Evolutionary conservation across 2,329 filamentous ascomycete species (phyloP), one percentile per base, ranked within the genome.

Genomic region (Ophiostoma himal-ulmi): DNA sequence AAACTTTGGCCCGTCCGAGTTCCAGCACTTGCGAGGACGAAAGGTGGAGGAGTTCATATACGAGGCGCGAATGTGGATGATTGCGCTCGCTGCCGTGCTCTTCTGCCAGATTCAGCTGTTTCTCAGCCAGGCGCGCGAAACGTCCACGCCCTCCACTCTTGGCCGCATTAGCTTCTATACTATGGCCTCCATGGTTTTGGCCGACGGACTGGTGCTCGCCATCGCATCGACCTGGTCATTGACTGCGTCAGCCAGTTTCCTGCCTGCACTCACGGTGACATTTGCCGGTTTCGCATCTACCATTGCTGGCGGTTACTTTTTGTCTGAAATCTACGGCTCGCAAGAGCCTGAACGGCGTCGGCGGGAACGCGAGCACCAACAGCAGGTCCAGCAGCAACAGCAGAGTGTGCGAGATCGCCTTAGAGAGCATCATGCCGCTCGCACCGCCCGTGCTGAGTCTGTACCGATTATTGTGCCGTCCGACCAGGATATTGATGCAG

Each of bases 131-230:
- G 88, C 89, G 81, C 85, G 85, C 73, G 88, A 90, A 75, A 85
- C 88, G 0, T 88, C 83, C 66, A 91, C 89, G 8, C 89, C 89
- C 2, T 91, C 88, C 0, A 91, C 88, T 1, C 82, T 90, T 74
- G 88, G 86, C 3, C 83, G 89, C 22, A 84, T 90, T 74, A 90
- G 88, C 77, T 88, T 90, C 76, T 84, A 84, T 76, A 89, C 88
- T 0, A 82, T 85, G 34, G 82, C 83, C 68, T 82, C 85, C 73
- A 89, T 90, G 85, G 80, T 89, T 41, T 80, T 90, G 71, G 85
- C 86, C 20, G 88, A 91, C 74, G 86, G 86, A 13, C 80, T 89
- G 73, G 80, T 85, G 3, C 88, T 89, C 73, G 81, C 81, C 2
- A 82, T 82, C n/a, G 83, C 84, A n/a, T 82, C 81, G 13, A 85